These are phyloP conservation scores for Ophiobolus disseminans DNA, from an alignment of 2,329 filamentous ascomycete genomes.

Conservation along the genomic window DNA sequence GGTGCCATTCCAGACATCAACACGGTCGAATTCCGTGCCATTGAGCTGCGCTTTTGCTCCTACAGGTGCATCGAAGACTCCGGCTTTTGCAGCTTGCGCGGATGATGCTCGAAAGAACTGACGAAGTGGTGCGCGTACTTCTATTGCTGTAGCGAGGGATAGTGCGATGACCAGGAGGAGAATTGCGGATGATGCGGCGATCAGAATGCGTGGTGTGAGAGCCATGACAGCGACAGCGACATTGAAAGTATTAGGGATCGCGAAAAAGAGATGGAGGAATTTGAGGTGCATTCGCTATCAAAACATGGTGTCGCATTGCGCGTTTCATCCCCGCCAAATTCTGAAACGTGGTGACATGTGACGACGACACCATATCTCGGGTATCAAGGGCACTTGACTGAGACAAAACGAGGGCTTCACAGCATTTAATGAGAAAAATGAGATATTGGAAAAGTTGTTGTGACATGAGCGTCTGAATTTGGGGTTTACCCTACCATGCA, in stretches of 20 bases:
- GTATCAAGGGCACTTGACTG: no score
- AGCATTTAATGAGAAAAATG: no score
- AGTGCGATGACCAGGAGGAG: constrained; percentile 40
- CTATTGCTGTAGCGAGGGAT: constrained; percentile 36
- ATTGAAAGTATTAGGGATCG: neutral
- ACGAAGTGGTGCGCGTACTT: constrained; percentile 31
- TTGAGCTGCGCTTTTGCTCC: constrained; percentile 35
- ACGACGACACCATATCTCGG: no score
- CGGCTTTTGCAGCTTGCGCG: constrained; percentile 37
- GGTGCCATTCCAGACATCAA: constrained; percentile 33
- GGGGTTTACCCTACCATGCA: no score
- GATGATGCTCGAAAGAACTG: constrained; percentile 31
- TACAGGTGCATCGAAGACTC: constrained; percentile 21
- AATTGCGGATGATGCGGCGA: constrained; percentile 32
- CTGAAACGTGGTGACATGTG: no score
- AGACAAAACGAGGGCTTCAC: no score
- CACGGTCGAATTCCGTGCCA: constrained; percentile 38
- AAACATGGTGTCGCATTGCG: constrained; percentile 20
- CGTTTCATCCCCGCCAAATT: constrained; percentile 24
- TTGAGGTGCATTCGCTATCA: constrained; percentile 4
- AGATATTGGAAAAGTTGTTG: no score
- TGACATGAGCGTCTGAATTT: no score
- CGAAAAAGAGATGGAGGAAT: neutral
- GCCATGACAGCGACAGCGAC: constrained; percentile 21
- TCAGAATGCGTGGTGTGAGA: constrained; percentile 26